Evolutionary conservation across 129 eudicot species (phyloP).

Genomic region (Pseudognaphalium luteoalbum): DNA sequence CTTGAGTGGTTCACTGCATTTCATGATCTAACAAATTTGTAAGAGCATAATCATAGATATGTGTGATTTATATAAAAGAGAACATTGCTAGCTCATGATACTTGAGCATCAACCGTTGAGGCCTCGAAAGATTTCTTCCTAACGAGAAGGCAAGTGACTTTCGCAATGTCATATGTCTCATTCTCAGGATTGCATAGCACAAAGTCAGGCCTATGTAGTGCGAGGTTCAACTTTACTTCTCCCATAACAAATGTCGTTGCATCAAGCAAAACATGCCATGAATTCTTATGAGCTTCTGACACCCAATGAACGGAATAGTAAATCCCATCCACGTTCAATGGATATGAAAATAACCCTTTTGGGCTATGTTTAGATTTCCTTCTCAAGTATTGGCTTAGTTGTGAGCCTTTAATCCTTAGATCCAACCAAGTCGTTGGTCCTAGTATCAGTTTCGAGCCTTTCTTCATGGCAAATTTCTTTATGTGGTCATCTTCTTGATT

Average conservation of each 20-base stretch:
- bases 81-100: too few relatives aligned
- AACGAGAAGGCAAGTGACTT: constrained; percentile 61
- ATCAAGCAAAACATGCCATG: constrained; percentile 67
- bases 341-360: constrained; percentile 55
- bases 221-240: constrained; percentile 46
- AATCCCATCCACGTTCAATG: constrained; percentile 49
- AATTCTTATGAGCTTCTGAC: constrained; percentile 58
- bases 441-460: constrained; percentile 39
- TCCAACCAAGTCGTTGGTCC: constrained; percentile 54
- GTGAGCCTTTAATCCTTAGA: constrained; percentile 63
- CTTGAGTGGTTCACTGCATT: too few relatives aligned
- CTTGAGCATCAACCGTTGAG: neutral
- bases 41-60: too few relatives aligned
- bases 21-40: too few relatives aligned
- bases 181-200: constrained; percentile 56
- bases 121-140: constrained; percentile 47
- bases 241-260: constrained; percentile 49
- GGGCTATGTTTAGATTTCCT: constrained; percentile 49
- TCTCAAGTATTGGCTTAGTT: constrained; percentile 59
- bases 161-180: constrained; percentile 34
- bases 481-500: constrained; percentile 41
- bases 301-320: constrained; percentile 57
- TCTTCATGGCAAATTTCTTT: constrained; percentile 41
- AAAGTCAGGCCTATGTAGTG: constrained; percentile 62
- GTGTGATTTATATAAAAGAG: too few relatives aligned